Evolutionary conservation across 1,284 basidiomycete genomes (phyloP).

Genomic region (Papiliotrema fonsecae): DNA sequence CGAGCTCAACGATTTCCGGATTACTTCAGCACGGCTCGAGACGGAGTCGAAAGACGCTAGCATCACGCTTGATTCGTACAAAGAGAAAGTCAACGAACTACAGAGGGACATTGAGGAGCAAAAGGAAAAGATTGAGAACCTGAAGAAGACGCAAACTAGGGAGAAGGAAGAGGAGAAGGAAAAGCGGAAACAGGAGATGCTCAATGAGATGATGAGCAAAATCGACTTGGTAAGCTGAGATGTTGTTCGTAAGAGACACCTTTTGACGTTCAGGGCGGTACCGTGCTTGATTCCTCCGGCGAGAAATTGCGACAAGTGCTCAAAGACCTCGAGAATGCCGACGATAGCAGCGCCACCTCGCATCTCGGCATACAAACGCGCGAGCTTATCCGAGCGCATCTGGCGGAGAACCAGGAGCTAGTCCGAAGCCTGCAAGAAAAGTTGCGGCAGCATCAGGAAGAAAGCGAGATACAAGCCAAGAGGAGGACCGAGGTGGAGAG

Average conservation of each 20-base stretch:
- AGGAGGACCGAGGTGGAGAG: constrained; percentile 83
- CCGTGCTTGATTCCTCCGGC: constrained; percentile 24
- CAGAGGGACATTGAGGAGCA: constrained; percentile 87
- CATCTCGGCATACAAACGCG: constrained; percentile 68
- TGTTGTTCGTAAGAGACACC: background rate
- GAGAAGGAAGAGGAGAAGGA: constrained; percentile 98
- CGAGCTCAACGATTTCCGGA: constrained; percentile 81
- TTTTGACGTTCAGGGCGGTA: constrained; percentile 26
- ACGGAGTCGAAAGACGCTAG: constrained; percentile 93
- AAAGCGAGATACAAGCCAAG: constrained; percentile 78
- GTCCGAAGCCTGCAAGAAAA: constrained; percentile 86
- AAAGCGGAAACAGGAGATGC: constrained; percentile 97
- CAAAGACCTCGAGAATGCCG: constrained; percentile 32
- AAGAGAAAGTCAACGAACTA: constrained; percentile 89
- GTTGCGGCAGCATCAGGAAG: constrained; percentile 82
- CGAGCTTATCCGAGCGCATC: constrained; percentile 68
- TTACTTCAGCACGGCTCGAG: constrained; percentile 86
- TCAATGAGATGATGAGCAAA: constrained; percentile 99
- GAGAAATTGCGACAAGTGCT: constrained; percentile 41
- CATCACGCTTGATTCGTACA: constrained; percentile 93
- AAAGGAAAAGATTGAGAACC: constrained; percentile 69
- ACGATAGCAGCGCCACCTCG: constrained; percentile 36
- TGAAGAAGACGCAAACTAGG: constrained; percentile 72
- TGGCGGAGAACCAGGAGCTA: constrained; percentile 80
- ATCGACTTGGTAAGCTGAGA: constrained; percentile 72